phyloP scores from a whole-genome alignment of 257 asterid species.

The Asclepias syriaca region DNA sequence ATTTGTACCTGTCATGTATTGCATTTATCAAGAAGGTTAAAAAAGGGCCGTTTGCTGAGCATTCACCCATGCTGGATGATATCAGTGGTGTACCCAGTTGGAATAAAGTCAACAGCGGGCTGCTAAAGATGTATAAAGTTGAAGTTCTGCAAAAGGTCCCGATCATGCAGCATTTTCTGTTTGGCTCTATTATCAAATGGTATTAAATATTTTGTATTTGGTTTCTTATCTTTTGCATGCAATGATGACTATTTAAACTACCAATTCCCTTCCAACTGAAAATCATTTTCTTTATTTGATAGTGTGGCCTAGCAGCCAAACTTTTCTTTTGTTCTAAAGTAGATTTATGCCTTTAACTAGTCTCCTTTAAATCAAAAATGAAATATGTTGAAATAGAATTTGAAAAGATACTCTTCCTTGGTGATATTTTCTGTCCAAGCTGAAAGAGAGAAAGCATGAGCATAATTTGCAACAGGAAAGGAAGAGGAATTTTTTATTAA shows the following conservation, averaged over 20 bases:
- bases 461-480: background rate
- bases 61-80: constrained; percentile 96
- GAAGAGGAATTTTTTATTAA: background rate
- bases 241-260: background rate
- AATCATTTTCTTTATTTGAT: background rate
- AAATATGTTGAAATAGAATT: background rate
- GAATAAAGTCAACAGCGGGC: constrained; percentile 87
- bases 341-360: background rate
- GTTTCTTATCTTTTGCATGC: background rate
- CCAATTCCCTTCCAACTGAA: background rate
- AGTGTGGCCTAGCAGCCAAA: background rate
- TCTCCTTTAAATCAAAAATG: background rate
- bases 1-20: constrained; percentile 73
- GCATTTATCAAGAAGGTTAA: constrained; percentile 78
- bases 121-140: constrained; percentile 87
- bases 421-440: background rate
- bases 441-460: background rate
- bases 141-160: constrained; percentile 96
- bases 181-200: constrained; percentile 89
- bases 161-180: constrained; percentile 92
- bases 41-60: constrained; percentile 90
- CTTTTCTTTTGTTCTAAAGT: background rate
- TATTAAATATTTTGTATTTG: constrained; percentile 27
- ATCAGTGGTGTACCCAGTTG: constrained; percentile 89
- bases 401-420: background rate